A percentile compares a stretch with the other conserved stretches of the same genome.
These are phyloP conservation scores for Tulasnella sp. DNA, from an alignment of 768 basidiomycete genomes.

Conservation along the genomic window DNA sequence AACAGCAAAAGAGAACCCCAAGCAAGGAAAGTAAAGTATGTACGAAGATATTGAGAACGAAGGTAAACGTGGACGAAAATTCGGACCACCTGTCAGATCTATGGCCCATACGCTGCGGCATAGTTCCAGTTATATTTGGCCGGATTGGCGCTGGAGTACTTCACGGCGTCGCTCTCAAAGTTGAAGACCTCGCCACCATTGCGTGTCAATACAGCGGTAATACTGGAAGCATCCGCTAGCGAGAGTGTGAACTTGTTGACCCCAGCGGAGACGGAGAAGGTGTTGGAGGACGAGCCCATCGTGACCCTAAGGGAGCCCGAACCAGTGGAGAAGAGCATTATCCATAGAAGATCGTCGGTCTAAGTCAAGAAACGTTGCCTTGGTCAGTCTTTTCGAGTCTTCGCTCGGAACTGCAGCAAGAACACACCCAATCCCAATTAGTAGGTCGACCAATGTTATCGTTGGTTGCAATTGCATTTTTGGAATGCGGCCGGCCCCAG, in stretches of 20 bases:
- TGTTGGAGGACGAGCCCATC: neutral
- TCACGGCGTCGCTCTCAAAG: neutral
- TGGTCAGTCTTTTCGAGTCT: neutral
- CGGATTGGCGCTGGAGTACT: neutral
- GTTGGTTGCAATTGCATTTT: conserved; percentile 30
- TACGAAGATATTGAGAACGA: neutral
- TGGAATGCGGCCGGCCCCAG: conserved; percentile 57
- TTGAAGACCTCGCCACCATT: neutral
- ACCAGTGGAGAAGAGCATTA: conserved; percentile 8
- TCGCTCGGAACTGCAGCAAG: neutral
- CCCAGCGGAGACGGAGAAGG: neutral
- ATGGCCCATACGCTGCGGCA: neutral
- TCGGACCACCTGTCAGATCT: neutral
- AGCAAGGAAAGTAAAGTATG: no score
- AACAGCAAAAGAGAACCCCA: no score
- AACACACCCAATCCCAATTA: conserved; percentile 25
- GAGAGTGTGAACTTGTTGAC: conserved; percentile 20
- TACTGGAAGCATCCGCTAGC: conserved; percentile 40
- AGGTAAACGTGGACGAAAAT: neutral
- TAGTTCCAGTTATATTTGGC: conserved; percentile 2
- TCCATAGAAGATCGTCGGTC: neutral
- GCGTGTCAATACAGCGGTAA: conserved; percentile 11
- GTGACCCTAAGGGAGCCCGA: neutral
- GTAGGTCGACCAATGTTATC: conserved; percentile 24
- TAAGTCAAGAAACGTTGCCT: neutral